Evolutionary conservation across 2,329 filamentous ascomycete species (phyloP).

Genomic region (Penicillium vulpinum): DNA sequence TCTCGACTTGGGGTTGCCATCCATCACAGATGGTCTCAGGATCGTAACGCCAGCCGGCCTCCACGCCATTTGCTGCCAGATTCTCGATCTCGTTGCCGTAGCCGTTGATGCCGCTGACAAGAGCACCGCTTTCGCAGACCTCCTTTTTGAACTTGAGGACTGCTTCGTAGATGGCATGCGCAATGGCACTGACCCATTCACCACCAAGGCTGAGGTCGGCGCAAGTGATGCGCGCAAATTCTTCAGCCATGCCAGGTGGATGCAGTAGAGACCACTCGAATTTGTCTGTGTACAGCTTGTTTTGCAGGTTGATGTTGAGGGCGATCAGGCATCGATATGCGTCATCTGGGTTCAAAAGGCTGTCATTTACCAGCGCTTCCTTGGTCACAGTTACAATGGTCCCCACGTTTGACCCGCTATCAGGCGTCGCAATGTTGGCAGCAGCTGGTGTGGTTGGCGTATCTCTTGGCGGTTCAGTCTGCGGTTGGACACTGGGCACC

Average conservation of each 20-base stretch:
- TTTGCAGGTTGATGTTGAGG: slow-evolving; percentile 86
- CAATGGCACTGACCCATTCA: slow-evolving; percentile 92
- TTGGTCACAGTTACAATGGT: slow-evolving; percentile 32
- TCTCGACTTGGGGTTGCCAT: slow-evolving; percentile 81
- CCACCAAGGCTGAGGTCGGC: slow-evolving; percentile 84
- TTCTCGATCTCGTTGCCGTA: slow-evolving; percentile 77
- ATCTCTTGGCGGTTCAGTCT: slow-evolving; percentile 50
- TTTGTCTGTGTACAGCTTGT: slow-evolving; percentile 90
- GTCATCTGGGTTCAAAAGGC: slow-evolving; percentile 85
- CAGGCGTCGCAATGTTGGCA: slow-evolving; percentile 59
- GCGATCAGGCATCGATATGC: slow-evolving; percentile 91
- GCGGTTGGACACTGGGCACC: slow-evolving; percentile 19
- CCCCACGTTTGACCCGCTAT: slow-evolving; percentile 38
- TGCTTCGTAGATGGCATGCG: slow-evolving; percentile 95
- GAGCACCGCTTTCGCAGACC: slow-evolving; percentile 84
- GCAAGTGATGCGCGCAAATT: slow-evolving; percentile 89
- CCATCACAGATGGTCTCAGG: slow-evolving; percentile 82
- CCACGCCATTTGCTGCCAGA: slow-evolving; percentile 76
- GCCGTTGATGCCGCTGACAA: slow-evolving; percentile 72
- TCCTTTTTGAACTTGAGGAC: slow-evolving; percentile 93
- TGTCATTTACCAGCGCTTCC: slow-evolving; percentile 57
- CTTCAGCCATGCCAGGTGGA: slow-evolving; percentile 85
- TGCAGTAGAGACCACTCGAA: slow-evolving; percentile 97
- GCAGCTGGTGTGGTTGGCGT: slow-evolving; percentile 56
- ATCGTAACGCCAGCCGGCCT: slow-evolving; percentile 94